These are phyloP conservation scores for Sporobolus alterniflorus DNA, from an alignment of 202 grass and related monocot species.

Conservation along the genomic window DNA sequence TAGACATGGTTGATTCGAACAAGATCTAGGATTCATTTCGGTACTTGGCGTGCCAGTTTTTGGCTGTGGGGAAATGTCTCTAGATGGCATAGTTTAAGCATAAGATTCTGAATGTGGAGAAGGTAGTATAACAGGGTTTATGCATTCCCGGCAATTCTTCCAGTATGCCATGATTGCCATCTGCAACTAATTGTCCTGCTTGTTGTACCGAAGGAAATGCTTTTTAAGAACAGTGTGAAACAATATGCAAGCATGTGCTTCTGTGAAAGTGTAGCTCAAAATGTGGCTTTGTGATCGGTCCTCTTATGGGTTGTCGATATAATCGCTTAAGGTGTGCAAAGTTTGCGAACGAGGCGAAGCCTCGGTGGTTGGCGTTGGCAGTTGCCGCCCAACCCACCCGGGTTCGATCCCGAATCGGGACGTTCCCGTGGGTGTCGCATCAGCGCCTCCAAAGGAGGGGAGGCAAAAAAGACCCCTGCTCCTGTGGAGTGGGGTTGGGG, in stretches of 20 bases:
- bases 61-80: neutral
- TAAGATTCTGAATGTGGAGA: neutral
- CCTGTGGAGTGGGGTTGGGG: no score
- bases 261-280: neutral
- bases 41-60: neutral
- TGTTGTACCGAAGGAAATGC: neutral
- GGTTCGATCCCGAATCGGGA: no score
- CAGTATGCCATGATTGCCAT: neutral
- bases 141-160: neutral
- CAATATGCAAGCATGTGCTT: neutral
- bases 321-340: no score
- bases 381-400: no score
- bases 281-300: neutral
- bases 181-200: neutral
- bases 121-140: neutral
- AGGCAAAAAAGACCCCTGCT: no score
- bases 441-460: no score
- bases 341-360: no score
- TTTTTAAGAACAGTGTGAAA: neutral
- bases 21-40: conserved; percentile 21
- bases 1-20: neutral
- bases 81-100: neutral
- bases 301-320: conserved; percentile 2
- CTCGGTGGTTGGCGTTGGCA: no score
- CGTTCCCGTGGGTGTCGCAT: no score